phyloP scores from a whole-genome alignment of 352 stramenopile species.

The Globisporangium sylvaticum region DNA sequence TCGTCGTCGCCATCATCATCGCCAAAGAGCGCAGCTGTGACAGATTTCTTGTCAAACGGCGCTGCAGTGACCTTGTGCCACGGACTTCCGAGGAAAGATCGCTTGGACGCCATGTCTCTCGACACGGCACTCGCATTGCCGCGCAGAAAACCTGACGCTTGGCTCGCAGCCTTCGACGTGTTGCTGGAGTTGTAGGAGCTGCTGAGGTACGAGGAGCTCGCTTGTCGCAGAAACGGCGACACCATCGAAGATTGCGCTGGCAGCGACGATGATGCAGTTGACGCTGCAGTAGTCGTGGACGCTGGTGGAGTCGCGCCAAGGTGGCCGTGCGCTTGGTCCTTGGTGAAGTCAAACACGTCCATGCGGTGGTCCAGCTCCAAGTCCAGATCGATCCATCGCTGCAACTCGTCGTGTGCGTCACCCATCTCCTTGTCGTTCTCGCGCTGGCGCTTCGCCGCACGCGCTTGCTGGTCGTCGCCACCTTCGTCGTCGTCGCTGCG shows the following conservation, averaged over 20 bases:
- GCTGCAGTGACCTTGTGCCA: slow-evolving; percentile 17
- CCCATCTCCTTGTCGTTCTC: slow-evolving; percentile 26
- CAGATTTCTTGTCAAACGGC: slow-evolving; percentile 40
- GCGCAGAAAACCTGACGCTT: slow-evolving; percentile 15
- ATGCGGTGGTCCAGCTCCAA: slow-evolving; percentile 54
- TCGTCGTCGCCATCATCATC: slow-evolving; percentile 40
- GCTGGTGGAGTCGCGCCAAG: neutral
- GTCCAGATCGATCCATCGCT: slow-evolving; percentile 62
- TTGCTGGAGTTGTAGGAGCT: slow-evolving; percentile 18
- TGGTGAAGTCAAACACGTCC: slow-evolving; percentile 49
- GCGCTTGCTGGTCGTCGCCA: neutral
- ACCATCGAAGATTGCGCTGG: neutral
- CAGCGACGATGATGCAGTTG: slow-evolving; percentile 1
- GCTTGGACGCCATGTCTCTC: slow-evolving; percentile 11
- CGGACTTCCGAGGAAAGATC: slow-evolving; percentile 10
- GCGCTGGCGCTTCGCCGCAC: slow-evolving; percentile 14
- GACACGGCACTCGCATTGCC: slow-evolving; percentile 9
- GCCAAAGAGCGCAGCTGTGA: slow-evolving; percentile 46
- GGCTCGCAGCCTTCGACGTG: slow-evolving; percentile 9
- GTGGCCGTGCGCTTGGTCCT: slow-evolving; percentile 2
- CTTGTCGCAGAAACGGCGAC: slow-evolving; percentile 6
- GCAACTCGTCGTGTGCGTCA: slow-evolving; percentile 47
- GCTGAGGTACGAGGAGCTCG: slow-evolving; percentile 11
- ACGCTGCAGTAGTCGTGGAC: neutral
- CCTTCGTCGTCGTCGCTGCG: neutral